phyloP scores from a whole-genome alignment of 108 stramenopile genomes.

The Cyclotella baltica region DNA sequence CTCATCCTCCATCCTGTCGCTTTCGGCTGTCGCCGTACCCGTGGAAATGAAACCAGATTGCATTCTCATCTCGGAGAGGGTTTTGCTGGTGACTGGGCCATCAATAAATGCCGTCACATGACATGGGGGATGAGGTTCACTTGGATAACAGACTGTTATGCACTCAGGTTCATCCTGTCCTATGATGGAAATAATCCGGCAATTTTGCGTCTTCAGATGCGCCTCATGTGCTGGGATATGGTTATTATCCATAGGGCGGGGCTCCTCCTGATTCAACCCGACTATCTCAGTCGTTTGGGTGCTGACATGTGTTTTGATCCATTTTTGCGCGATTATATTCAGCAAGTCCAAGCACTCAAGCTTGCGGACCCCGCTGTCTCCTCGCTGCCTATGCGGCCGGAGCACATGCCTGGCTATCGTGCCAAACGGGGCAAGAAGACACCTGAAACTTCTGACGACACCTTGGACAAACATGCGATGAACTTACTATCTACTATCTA shows the following conservation, averaged over 20 bases:
- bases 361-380: background rate
- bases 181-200: slow-evolving; percentile 5
- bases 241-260: slow-evolving; percentile 9
- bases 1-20: slow-evolving; percentile 14
- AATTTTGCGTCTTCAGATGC: slow-evolving; percentile 4
- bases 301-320: slow-evolving; percentile 15
- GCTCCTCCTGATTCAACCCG: background rate
- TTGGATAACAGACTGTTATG: slow-evolving; percentile 6
- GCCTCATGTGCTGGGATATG: slow-evolving; percentile 3
- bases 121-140: background rate
- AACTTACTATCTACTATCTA: background rate
- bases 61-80: slow-evolving; percentile 28
- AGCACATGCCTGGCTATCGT: background rate
- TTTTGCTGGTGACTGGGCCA: slow-evolving; percentile 14
- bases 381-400: background rate
- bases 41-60: slow-evolving; percentile 10
- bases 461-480: background rate
- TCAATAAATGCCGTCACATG: background rate
- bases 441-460: background rate
- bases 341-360: background rate
- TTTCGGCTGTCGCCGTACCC: slow-evolving; percentile 13
- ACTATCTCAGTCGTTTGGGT: slow-evolving; percentile 7
- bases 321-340: background rate
- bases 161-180: background rate
- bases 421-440: background rate